A percentile compares a stretch with the other conserved stretches of the same genome.
phyloP scores from a whole-genome alignment of 2,329 filamentous ascomycete genomes.

The Trichoderma koningii region DNA sequence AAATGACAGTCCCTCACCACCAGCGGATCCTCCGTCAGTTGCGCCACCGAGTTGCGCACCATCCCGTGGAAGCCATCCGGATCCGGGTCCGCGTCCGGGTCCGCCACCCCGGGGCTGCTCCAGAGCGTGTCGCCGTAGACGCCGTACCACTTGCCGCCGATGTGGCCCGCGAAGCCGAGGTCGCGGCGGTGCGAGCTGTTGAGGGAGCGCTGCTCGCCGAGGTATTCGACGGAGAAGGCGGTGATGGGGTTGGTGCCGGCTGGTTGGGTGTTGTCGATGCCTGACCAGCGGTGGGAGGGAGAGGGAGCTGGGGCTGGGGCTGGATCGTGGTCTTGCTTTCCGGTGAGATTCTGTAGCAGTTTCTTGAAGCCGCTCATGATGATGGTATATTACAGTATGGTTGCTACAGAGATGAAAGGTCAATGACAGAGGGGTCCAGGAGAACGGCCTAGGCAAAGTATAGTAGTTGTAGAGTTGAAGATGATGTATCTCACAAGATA shows the following conservation, averaged over 20 bases:
- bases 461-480: no score
- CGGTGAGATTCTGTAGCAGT: neutral
- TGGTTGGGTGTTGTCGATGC: conserved; percentile 43
- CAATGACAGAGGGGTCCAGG: neutral
- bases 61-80: conserved; percentile 43
- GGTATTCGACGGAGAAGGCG: conserved; percentile 36
- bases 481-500: neutral
- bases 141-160: conserved; percentile 44
- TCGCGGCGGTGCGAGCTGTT: conserved; percentile 45
- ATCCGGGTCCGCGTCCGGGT: conserved; percentile 36
- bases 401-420: no score
- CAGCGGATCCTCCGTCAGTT: conserved; percentile 41
- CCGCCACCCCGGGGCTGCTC: conserved; percentile 39
- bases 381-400: neutral
- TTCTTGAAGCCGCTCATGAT: conserved; percentile 22
- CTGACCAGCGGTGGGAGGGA: conserved; percentile 1
- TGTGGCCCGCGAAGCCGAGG: conserved; percentile 42
- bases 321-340: neutral
- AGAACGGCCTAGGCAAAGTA: no score
- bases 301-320: neutral
- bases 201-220: conserved; percentile 42
- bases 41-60: conserved; percentile 44
- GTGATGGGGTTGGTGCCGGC: conserved; percentile 40
- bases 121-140: conserved; percentile 41
- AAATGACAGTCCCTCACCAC: conserved; percentile 42